Evolutionary conservation across 768 basidiomycete genomes (phyloP).

Genomic region (Multifurca ochricompacta): DNA sequence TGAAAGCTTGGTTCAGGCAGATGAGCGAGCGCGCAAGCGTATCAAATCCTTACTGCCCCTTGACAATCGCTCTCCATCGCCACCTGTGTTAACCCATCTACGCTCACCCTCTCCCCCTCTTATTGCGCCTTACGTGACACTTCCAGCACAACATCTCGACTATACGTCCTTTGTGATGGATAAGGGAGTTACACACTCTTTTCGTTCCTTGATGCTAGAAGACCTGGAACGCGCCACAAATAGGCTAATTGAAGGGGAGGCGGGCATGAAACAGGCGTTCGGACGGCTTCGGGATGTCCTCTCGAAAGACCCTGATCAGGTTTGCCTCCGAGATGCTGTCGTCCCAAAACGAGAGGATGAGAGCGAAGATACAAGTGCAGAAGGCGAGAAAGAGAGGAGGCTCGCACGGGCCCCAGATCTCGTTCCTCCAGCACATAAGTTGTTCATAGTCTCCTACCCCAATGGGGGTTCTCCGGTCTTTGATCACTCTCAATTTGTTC

Average conservation of each 20-base stretch:
- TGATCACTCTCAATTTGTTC: conserved; percentile 57
- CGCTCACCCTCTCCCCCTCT: conserved; percentile 74
- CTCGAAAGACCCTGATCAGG: conserved; percentile 54
- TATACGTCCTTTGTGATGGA: conserved; percentile 85
- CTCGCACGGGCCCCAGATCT: conserved; percentile 60
- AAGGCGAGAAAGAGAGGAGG: conserved; percentile 34
- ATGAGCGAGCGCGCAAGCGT: conserved; percentile 78
- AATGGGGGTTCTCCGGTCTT: conserved; percentile 40
- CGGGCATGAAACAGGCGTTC: conserved; percentile 59
- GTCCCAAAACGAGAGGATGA: conserved; percentile 63
- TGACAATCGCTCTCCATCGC: conserved; percentile 57
- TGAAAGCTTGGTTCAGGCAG: conserved; percentile 41
- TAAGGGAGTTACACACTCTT: conserved; percentile 74
- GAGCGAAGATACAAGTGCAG: conserved; percentile 33
- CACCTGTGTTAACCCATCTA: conserved; percentile 66
- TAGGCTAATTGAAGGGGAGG: conserved; percentile 78
- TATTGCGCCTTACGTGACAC: conserved; percentile 65
- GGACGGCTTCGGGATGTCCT: conserved; percentile 79
- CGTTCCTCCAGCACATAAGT: conserved; percentile 54
- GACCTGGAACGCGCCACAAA: conserved; percentile 79
- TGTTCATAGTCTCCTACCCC: conserved; percentile 50
- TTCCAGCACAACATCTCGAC: conserved; percentile 57
- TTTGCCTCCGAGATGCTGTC: conserved; percentile 32
- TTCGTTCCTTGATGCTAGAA: conserved; percentile 68
- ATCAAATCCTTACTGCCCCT: conserved; percentile 59